Conservation (phyloP, 441 rosid genomes). For the Lagerstroemia fauriei region DNA sequence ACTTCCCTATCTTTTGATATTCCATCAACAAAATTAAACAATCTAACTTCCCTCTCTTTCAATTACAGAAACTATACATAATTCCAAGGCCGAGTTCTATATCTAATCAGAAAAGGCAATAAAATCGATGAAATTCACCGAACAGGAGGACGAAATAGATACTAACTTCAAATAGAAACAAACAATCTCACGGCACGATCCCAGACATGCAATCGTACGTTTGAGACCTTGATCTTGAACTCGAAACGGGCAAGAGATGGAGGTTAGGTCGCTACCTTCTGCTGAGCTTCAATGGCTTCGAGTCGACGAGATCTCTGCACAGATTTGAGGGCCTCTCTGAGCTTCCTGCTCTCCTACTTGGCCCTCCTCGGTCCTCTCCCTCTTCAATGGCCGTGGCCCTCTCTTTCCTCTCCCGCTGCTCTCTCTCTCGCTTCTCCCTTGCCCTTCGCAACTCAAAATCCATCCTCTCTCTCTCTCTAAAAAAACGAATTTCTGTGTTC, state of each 20-base stretch:
- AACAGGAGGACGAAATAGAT: neutral
- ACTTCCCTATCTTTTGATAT: neutral
- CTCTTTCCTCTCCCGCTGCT: constrained; percentile 79
- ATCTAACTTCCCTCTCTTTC: neutral
- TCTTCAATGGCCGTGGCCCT: constrained; percentile 62
- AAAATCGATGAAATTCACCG: neutral
- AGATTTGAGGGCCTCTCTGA: constrained; percentile 82
- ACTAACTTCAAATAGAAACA: neutral
- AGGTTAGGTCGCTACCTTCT: constrained; percentile 46
- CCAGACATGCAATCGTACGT: neutral
- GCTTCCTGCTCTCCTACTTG: constrained; percentile 65
- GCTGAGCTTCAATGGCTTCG: constrained; percentile 72
- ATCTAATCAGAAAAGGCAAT: neutral
- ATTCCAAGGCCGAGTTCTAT: neutral
- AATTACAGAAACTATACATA: neutral
- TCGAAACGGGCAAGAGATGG: neutral
- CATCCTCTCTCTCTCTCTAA: constrained; percentile 40
- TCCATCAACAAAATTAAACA: neutral
- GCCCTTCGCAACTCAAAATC: constrained; percentile 92
- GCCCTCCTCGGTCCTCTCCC: constrained; percentile 74
- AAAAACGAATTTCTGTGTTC: neutral
- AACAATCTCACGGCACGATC: neutral
- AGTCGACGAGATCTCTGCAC: constrained; percentile 76
- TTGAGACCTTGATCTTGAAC: neutral
- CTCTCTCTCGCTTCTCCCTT: constrained; percentile 84